Percentiles rank a stretch among this genome's conserved stretches.
These are phyloP conservation scores for Scutellaria minor DNA, from an alignment of 257 asterid species.

Conservation along the genomic window DNA sequence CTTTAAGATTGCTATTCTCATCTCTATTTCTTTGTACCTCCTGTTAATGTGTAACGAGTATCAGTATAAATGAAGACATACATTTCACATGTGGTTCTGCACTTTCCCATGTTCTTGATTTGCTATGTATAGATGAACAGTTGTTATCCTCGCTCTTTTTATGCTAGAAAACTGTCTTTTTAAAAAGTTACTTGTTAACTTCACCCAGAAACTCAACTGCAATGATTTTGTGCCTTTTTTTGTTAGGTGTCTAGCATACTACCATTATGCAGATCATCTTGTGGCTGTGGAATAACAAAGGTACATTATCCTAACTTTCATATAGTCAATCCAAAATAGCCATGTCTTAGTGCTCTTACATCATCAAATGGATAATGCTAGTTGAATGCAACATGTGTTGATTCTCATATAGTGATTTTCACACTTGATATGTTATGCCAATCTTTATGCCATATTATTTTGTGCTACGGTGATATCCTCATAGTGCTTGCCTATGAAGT, in stretches of 20 bases:
- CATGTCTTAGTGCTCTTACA: neutral
- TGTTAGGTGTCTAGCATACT: conserved; percentile 23
- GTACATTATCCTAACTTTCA: neutral
- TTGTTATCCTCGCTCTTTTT: conserved; percentile 11
- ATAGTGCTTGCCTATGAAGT: neutral
- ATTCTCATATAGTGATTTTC: neutral
- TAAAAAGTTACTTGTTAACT: neutral
- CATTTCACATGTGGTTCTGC: neutral
- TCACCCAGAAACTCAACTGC: neutral
- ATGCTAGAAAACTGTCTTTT: neutral
- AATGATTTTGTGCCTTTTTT: neutral
- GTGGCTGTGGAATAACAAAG: conserved; percentile 16
- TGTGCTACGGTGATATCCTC: neutral
- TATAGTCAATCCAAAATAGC: neutral
- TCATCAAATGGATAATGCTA: neutral
- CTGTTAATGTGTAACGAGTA: neutral
- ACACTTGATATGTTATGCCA: neutral
- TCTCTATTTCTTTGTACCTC: neutral
- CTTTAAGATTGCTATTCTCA: neutral
- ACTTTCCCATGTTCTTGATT: neutral
- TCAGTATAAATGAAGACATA: neutral
- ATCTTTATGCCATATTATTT: neutral
- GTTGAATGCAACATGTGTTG: conserved; percentile 6
- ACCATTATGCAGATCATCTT: neutral
- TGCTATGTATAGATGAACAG: neutral